Percentiles rank a stretch among this genome's conserved stretches.
Conservation (phyloP, 495 filamentous ascomycete genomes). For the Parathielavia appendiculata region DNA sequence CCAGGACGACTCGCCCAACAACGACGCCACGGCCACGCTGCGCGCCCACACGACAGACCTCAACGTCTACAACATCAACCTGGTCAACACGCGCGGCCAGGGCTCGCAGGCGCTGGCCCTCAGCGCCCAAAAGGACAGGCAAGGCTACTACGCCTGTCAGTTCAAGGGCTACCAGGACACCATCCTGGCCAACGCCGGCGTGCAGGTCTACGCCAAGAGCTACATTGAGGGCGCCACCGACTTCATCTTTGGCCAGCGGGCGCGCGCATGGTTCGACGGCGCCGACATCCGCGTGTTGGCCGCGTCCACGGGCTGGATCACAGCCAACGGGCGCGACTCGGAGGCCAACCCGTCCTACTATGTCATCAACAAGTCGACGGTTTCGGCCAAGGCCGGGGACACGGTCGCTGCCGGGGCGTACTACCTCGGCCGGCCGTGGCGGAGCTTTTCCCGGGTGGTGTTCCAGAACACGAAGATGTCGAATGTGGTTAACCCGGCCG, state of each 20-base stretch:
- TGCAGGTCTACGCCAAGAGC: slow-evolving; percentile 52
- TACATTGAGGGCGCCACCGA: slow-evolving; percentile 58
- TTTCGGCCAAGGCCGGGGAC: slow-evolving; percentile 45
- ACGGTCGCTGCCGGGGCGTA: slow-evolving; percentile 46
- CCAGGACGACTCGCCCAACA: slow-evolving; percentile 40
- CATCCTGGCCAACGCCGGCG: slow-evolving; percentile 52
- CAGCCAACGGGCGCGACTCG: slow-evolving; percentile 49
- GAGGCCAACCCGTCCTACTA: slow-evolving; percentile 52
- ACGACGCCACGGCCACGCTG: slow-evolving; percentile 51
- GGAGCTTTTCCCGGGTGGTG: slow-evolving; percentile 54
- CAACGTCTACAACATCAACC: slow-evolving; percentile 60
- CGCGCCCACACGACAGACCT: slow-evolving; percentile 48
- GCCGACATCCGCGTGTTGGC: slow-evolving; percentile 52
- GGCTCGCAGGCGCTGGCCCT: slow-evolving; percentile 58
- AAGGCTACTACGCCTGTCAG: slow-evolving; percentile 55
- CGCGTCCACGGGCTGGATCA: slow-evolving; percentile 47
- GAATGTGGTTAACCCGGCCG: slow-evolving; percentile 55
- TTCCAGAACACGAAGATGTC: slow-evolving; percentile 55
- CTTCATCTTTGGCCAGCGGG: slow-evolving; percentile 62
- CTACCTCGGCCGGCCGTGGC: slow-evolving; percentile 65
- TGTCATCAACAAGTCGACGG: slow-evolving; percentile 55
- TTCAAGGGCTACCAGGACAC: slow-evolving; percentile 61
- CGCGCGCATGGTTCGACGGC: slow-evolving; percentile 57
- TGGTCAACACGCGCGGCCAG: slow-evolving; percentile 51
- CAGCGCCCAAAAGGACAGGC: slow-evolving; percentile 48